phyloP scores from a whole-genome alignment of 805 yeast species.

The Lachancea dasiensis region DNA sequence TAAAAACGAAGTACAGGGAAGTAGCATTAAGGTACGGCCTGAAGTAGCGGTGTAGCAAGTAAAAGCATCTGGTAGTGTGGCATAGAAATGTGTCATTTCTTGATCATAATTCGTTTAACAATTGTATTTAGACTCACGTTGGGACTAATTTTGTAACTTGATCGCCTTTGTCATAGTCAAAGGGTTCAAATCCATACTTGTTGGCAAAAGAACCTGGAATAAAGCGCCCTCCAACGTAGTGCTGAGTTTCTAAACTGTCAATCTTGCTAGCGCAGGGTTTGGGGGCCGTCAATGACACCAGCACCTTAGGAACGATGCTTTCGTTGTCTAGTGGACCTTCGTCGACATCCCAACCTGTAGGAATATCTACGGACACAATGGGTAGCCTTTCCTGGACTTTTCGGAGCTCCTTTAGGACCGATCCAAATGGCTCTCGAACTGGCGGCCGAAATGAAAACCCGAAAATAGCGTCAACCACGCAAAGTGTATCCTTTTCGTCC shows the following conservation, averaged over 20 bases:
- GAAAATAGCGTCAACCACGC: conserved; percentile 75
- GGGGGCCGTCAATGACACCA: conserved; percentile 89
- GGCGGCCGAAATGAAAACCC: conserved; percentile 95
- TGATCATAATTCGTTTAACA: no score
- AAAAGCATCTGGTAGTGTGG: no score
- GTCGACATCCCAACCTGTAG: conserved; percentile 97
- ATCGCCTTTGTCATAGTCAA: conserved; percentile 50
- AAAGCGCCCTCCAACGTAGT: conserved; percentile 90
- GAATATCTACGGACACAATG: conserved; percentile 80
- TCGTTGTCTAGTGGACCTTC: conserved; percentile 55
- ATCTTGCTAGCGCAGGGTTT: conserved; percentile 72
- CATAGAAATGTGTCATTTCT: no score
- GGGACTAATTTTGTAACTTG: conserved; percentile 40
- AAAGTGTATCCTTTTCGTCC: conserved; percentile 35
- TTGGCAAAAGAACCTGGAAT: conserved; percentile 59
- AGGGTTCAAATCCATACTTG: conserved; percentile 65
- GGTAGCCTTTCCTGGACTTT: conserved; percentile 39
- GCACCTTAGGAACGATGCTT: conserved; percentile 51
- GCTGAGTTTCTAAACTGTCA: conserved; percentile 38
- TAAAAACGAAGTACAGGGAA: no score
- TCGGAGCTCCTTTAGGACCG: conserved; percentile 39
- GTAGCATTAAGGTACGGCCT: no score
- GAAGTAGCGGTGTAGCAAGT: no score
- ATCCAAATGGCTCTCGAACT: conserved; percentile 67
- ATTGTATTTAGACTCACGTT: neutral